A percentile compares a stretch with the other conserved stretches of the same genome.
These are phyloP conservation scores for Penicillium sp. DNA, from an alignment of 2,329 filamentous ascomycete species.

Conservation along the genomic window DNA sequence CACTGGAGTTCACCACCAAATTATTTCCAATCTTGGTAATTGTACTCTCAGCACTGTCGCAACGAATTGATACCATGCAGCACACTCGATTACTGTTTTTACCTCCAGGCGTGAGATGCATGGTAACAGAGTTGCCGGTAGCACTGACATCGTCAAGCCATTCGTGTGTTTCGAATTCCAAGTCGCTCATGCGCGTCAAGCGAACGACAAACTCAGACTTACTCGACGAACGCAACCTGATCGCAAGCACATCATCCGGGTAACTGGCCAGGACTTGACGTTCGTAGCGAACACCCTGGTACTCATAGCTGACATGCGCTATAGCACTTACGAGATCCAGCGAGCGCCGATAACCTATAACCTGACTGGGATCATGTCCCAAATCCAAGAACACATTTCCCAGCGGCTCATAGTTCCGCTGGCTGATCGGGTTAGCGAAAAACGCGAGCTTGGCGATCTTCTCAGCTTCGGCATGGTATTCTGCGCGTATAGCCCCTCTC, in stretches of 20 bases:
- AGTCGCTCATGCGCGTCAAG: constrained; percentile 38
- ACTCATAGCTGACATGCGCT: constrained; percentile 38
- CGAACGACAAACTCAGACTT: constrained; percentile 31
- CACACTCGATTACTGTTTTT: constrained; percentile 33
- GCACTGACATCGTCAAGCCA: constrained; percentile 40
- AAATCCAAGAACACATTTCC: constrained; percentile 44
- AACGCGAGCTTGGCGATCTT: constrained; percentile 43
- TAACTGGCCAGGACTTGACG: constrained; percentile 46
- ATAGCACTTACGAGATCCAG: constrained; percentile 41
- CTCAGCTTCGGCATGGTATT: constrained; percentile 43
- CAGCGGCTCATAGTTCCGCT: constrained; percentile 50
- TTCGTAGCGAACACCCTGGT: constrained; percentile 30
- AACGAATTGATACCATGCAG: constrained; percentile 30
- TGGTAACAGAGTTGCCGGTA: constrained; percentile 30
- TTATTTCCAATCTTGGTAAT: constrained; percentile 36
- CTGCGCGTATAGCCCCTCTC: constrained; percentile 42
- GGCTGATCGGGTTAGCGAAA: constrained; percentile 46
- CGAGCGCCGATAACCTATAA: constrained; percentile 38
- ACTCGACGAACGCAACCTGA: constrained; percentile 28
- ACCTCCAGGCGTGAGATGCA: constrained; percentile 42
- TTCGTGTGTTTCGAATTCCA: constrained; percentile 46
- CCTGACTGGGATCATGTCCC: constrained; percentile 28
- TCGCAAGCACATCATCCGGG: constrained; percentile 41
- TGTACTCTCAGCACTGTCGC: constrained; percentile 26
- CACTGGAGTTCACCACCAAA: constrained; percentile 37